A percentile compares a stretch with the other conserved stretches of the same genome.
These are phyloP conservation scores for Glomus cerebriforme DNA, from an alignment of 192 early-diverging fungal genomes.

Conservation along the genomic window DNA sequence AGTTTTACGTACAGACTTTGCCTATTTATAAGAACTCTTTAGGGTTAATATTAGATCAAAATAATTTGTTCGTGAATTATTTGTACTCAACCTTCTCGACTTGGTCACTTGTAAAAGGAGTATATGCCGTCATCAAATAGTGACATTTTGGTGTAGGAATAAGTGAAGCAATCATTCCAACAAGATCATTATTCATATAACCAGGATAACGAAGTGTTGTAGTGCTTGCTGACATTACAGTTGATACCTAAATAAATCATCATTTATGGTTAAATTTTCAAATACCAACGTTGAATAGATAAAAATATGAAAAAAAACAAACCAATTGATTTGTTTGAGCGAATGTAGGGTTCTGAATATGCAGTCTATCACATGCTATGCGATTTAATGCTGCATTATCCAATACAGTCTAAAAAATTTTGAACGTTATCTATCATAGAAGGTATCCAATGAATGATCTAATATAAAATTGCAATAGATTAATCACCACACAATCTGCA, in stretches of 20 bases:
- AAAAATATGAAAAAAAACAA: not conserved
- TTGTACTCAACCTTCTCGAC: conserved; percentile 67
- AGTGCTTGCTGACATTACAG: conserved; percentile 96
- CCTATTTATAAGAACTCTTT: conserved; percentile 39
- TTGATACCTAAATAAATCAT: conserved; percentile 71
- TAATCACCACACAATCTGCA: conserved; percentile 87
- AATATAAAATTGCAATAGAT: not conserved
- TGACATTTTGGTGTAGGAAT: conserved; percentile 99
- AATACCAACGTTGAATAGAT: not conserved
- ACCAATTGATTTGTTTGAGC: conserved; percentile 95
- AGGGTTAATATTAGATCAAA: not conserved
- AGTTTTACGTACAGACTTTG: conserved; percentile 94
- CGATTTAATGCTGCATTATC: conserved; percentile 93
- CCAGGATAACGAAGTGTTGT: conserved; percentile 97
- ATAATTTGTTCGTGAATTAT: not conserved
- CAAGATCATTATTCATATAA: conserved; percentile 99
- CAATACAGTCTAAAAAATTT: conserved; percentile 70
- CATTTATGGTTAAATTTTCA: not conserved
- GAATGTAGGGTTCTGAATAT: conserved; percentile 93
- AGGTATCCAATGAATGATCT: no score
- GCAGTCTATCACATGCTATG: conserved; percentile 90
- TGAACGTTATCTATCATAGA: not conserved
- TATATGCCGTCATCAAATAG: conserved; percentile 92
- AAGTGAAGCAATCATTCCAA: conserved; percentile 90
- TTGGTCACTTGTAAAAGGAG: conserved; percentile 93